Base-by-base conservation (phyloP, 768 basidiomycete species). In the Rubroboletus pulcherrimus region DNA sequence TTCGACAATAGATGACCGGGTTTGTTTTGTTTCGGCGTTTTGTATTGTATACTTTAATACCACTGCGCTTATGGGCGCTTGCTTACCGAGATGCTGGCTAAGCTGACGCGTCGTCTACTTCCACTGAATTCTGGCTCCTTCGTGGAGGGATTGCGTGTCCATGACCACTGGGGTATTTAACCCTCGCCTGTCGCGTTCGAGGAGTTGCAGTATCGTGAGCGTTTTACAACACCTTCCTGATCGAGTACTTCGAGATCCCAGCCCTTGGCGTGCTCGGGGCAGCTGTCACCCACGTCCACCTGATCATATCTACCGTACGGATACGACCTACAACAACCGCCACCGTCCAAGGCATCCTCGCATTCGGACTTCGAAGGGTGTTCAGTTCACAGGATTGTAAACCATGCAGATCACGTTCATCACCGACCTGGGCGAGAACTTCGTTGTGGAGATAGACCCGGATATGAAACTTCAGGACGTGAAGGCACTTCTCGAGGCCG, bases 381-480 rank as follows among this genome's bases (percentile, higher is more conserved):
- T 26, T n/a, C 30, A 29, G 21, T 21, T 6, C n/a, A 42, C 33
- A 56, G 29, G n/a, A 47, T 11, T 10, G 34, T 31, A 43, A 41
- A 66, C 60, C 58, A 92, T 91, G 89, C 75, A 82, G 63, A 71
- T 91, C 53, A 90, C 88, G 2, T 89, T 91, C 66, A 72, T 84
- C 42, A 88, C 76, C 47, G 89, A 91, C 59, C 58, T 80, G 21
- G 89, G 88, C 8, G 76, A 85, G 53, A 75, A 78, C 1, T 89
- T 81, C 62, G 65, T 73, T 39, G 74, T 96, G 49, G 95, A 98
- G 67, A 91, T 97, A 62, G 92, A 94, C 73, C 81, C 91, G 1
- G 81, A 79, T 51, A 94, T 98, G 90, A 86, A 91, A 70, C 81
- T 98, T 30, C 90, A 92, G 76, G 89, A 95, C 69, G 86, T 98